Base-by-base conservation (phyloP, 2,329 filamentous ascomycete genomes). In the Fusarium albidum region DNA sequence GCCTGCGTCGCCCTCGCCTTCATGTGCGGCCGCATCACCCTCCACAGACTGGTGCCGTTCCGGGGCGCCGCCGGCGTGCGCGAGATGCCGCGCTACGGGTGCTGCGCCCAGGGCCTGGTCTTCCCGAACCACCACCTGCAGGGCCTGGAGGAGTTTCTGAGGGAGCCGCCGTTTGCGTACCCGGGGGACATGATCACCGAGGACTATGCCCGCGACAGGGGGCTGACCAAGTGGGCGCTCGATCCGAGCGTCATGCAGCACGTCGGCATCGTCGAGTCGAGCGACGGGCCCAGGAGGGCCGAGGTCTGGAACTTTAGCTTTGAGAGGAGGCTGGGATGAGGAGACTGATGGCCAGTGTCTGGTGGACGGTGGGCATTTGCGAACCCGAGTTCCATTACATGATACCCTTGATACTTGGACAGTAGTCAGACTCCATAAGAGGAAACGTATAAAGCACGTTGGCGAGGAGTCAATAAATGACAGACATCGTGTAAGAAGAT, bases 301-400 rank as follows among this genome's bases (percentile, higher is more conserved):
- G 68, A 73, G 14, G 69, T 73, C 6, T 74, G 71, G 70, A 74
- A 73, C 21, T 74, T 73, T 54, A 71, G 69, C 32, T 74, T 74
- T 55, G 68, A 75, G 50, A 62, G 59, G 6, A 25, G 35, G 5
- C 41, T 41, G 7, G 17, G 29, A 27, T 15, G 18, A 15, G 5
- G n/a, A n/a, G n/a, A n/a, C n/a, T n/a, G n/a, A n/a, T n/a, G n/a
- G n/a, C n/a, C n/a, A n/a, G n/a, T n/a, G n/a, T n/a, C n/a, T n/a
- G n/a, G n/a, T n/a, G n/a, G n/a, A n/a, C n/a, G n/a, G n/a, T n/a
- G n/a, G n/a, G n/a, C n/a, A n/a, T n/a, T n/a, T n/a, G n/a, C n/a
- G n/a, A n/a, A n/a, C n/a, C n/a, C n/a, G n/a, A n/a, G n/a, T n/a
- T n/a, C n/a, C n/a, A n/a, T n/a, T n/a, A n/a, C n/a, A n/a, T n/a